These are phyloP conservation scores for Ustilago sp. DNA, from an alignment of 1,284 basidiomycete species.

Conservation along the genomic window DNA sequence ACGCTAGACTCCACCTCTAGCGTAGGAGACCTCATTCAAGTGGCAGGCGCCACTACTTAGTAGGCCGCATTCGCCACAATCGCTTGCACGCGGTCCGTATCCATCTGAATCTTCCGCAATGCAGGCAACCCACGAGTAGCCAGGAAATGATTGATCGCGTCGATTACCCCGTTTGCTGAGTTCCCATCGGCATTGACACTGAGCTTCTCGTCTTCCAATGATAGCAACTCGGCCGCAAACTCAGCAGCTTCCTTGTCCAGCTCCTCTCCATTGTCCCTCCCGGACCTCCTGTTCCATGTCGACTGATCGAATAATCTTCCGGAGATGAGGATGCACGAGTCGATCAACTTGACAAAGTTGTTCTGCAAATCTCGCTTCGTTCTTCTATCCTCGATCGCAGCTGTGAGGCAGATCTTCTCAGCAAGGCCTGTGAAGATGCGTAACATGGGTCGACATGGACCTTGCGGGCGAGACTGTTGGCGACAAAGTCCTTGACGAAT, in stretches of 20 bases:
- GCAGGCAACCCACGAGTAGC: constrained; percentile 79
- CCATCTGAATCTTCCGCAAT: constrained; percentile 82
- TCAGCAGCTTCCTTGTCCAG: constrained; percentile 42
- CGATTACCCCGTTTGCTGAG: constrained; percentile 23
- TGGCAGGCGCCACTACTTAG: constrained; percentile 83
- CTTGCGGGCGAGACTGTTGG: constrained; percentile 56
- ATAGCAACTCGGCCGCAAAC: constrained; percentile 22
- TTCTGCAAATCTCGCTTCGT: constrained; percentile 94
- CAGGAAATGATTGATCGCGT: constrained; percentile 79
- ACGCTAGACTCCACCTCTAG: constrained; percentile 72
- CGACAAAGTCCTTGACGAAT: constrained; percentile 82
- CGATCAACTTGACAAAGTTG: constrained; percentile 84
- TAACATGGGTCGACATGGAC: constrained; percentile 79
- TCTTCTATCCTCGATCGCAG: constrained; percentile 88
- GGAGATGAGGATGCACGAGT: constrained; percentile 80
- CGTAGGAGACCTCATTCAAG: constrained; percentile 74
- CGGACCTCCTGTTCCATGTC: constrained; percentile 80
- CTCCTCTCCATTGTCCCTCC: constrained; percentile 73
- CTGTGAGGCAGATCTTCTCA: constrained; percentile 83
- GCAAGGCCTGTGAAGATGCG: constrained; percentile 84
- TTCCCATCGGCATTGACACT: neutral
- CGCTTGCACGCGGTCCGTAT: constrained; percentile 83
- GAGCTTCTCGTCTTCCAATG: constrained; percentile 17
- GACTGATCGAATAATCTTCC: constrained; percentile 81
- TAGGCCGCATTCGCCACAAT: constrained; percentile 86